These are phyloP conservation scores for Coriaria nepalensis DNA, from an alignment of 306 rosid genomes.

Conservation along the genomic window DNA sequence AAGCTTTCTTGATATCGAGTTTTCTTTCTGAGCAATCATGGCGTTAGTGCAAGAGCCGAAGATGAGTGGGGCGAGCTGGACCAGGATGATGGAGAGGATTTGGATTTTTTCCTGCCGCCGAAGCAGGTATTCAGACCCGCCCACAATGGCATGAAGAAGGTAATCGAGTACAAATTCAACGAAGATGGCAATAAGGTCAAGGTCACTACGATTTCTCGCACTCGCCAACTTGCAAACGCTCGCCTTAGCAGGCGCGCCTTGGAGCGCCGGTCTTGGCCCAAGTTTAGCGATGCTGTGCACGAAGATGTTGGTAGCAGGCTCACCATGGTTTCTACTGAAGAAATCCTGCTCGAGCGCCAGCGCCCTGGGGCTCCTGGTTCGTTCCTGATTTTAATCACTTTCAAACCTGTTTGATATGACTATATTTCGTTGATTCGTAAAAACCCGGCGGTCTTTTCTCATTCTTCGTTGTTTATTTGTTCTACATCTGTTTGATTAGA, in stretches of 20 bases:
- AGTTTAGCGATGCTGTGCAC: slow-evolving; percentile 14
- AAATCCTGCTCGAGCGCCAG: slow-evolving; percentile 79
- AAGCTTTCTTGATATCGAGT: too few relatives aligned
- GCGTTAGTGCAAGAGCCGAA: too few relatives aligned
- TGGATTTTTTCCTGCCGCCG: slow-evolving; percentile 71
- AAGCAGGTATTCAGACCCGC: slow-evolving; percentile 62
- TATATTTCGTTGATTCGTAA: neutral
- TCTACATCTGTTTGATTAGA: too few relatives aligned
- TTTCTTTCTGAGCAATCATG: too few relatives aligned
- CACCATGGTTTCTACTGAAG: slow-evolving; percentile 60
- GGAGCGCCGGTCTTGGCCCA: slow-evolving; percentile 59
- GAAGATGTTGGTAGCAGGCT: too few relatives aligned
- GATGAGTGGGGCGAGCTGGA: slow-evolving; percentile 52
- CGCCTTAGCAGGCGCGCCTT: slow-evolving; percentile 41
- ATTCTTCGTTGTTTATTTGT: neutral
- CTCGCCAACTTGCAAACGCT: slow-evolving; percentile 47
- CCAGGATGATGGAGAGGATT: slow-evolving; percentile 75
- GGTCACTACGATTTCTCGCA: slow-evolving; percentile 58
- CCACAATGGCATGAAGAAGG: slow-evolving; percentile 61
- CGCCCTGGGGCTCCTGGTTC: slow-evolving; percentile 79
- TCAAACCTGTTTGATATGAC: neutral
- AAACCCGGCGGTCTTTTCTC: neutral
- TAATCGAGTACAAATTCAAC: slow-evolving; percentile 59
- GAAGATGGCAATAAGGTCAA: slow-evolving; percentile 67
- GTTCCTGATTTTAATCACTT: neutral